Evolutionary conservation across 192 early-diverging fungal genomes (phyloP).

Genomic region (Umbelopsis sp.): DNA sequence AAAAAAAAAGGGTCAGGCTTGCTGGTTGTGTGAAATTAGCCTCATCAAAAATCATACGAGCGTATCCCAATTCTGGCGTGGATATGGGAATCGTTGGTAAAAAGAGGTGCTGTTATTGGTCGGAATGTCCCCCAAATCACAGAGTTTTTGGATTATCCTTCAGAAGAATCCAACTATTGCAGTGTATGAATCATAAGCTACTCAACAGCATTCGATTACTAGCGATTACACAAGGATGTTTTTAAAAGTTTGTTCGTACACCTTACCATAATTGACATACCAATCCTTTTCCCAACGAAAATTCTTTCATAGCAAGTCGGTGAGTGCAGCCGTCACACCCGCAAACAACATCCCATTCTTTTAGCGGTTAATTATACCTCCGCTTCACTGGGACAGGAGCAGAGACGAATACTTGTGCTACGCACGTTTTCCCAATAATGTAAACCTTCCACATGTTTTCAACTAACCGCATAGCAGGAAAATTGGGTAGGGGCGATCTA

Average conservation of each 20-base stretch:
- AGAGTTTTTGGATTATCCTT: no score
- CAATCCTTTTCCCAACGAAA: not conserved
- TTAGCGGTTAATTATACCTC: constrained; percentile 6
- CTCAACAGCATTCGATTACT: no score
- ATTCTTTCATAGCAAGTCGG: not conserved
- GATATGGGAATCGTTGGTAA: not conserved
- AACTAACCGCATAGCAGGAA: no score
- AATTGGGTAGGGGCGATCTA: no score
- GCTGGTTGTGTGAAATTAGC: not conserved
- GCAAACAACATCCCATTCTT: not conserved
- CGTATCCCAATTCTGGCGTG: not conserved
- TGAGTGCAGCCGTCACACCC: constrained; percentile 11
- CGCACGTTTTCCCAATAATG: not conserved
- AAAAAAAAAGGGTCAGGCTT: not conserved
- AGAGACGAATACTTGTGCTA: not conserved
- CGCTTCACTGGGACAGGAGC: not conserved
- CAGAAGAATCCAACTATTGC: no score
- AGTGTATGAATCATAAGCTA: no score
- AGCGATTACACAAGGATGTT: not conserved
- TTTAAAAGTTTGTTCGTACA: not conserved
- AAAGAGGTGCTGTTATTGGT: not conserved
- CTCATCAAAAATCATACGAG: not conserved
- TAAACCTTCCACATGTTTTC: not conserved
- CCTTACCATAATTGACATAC: not conserved
- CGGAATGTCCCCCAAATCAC: not conserved